Conservation (phyloP, 2,329 filamentous ascomycete genomes). For the Akanthomyces muscarius region DNA sequence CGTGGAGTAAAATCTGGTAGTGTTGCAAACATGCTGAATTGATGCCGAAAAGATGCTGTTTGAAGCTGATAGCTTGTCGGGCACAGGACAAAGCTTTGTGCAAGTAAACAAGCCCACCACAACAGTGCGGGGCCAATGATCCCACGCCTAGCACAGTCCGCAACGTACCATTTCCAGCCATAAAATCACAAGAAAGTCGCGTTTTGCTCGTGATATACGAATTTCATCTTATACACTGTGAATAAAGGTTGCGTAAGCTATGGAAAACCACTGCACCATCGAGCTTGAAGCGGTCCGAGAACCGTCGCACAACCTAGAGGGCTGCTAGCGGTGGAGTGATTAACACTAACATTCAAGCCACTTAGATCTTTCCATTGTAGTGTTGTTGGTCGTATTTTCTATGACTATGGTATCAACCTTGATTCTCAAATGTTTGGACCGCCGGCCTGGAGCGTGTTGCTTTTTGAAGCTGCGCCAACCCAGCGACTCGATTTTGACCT, state of each 20-base stretch:
- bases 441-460: background rate
- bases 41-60: conserved; percentile 2
- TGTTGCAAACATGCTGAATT: conserved; percentile 6
- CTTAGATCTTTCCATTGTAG: too few species aligned
- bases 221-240: too few species aligned
- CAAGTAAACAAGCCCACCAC: background rate
- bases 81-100: background rate
- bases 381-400: background rate
- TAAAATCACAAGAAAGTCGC: too few species aligned
- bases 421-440: background rate
- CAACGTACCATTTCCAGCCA: too few species aligned
- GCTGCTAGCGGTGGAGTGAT: too few species aligned
- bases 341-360: too few species aligned
- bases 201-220: too few species aligned
- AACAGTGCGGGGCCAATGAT: background rate
- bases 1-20: conserved; percentile 47
- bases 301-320: too few species aligned
- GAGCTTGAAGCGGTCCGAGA: too few species aligned
- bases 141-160: background rate
- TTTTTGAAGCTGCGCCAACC: background rate
- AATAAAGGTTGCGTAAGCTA: too few species aligned
- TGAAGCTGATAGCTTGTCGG: background rate
- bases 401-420: background rate
- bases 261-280: too few species aligned
- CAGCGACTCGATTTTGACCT: background rate